These are phyloP conservation scores for Saturnispora galanensis DNA, from an alignment of 805 yeast genomes.

Conservation along the genomic window DNA sequence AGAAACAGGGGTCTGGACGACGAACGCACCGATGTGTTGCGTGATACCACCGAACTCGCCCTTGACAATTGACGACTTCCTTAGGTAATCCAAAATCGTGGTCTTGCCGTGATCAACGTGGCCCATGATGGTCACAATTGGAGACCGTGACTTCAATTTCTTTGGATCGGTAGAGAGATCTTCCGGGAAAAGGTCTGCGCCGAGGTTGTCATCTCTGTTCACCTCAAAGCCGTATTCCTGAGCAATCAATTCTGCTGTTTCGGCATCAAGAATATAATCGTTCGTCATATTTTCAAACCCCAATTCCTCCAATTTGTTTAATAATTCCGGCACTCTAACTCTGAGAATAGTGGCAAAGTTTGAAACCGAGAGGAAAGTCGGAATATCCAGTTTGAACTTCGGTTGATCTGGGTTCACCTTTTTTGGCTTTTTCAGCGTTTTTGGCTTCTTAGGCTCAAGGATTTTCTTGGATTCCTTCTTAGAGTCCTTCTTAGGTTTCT, in stretches of 20 bases:
- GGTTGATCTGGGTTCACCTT: constrained; percentile 3
- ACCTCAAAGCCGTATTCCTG: constrained; percentile 78
- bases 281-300: constrained; percentile 69
- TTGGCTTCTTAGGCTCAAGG: constrained; percentile 5
- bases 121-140: constrained; percentile 96
- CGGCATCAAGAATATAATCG: constrained; percentile 75
- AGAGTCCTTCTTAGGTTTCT: not conserved
- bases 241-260: constrained; percentile 77
- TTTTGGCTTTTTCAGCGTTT: constrained; percentile 8
- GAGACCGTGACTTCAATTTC: constrained; percentile 61
- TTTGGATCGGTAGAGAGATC: constrained; percentile 40
- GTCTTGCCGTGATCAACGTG: constrained; percentile 99
- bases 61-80: constrained; percentile 76
- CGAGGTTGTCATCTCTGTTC: constrained; percentile 43
- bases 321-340: constrained; percentile 52
- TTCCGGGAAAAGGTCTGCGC: constrained; percentile 51
- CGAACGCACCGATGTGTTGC: constrained; percentile 96
- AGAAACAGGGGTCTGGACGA: constrained; percentile 68
- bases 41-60: constrained; percentile 95
- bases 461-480: constrained; percentile 1
- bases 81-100: constrained; percentile 75
- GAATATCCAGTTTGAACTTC: constrained; percentile 36
- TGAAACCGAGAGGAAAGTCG: constrained; percentile 70
- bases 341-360: constrained; percentile 66
- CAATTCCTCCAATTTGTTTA: constrained; percentile 46